Percentiles rank a stretch among this genome's conserved stretches.
phyloP scores from a whole-genome alignment of 1,284 basidiomycete genomes.

The Anthracocystis panici-leucophaei region DNA sequence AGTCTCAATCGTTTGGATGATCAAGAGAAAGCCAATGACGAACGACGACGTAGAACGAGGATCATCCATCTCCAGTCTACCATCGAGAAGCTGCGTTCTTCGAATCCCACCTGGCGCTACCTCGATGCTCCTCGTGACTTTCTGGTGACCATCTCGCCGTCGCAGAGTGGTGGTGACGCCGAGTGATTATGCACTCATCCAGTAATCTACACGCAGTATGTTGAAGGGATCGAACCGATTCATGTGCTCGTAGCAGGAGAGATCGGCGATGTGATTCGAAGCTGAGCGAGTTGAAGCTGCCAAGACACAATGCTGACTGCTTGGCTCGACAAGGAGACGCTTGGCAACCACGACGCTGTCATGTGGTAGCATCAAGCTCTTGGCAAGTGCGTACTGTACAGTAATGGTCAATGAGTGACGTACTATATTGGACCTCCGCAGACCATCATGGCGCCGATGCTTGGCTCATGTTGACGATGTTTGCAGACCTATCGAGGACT shows the following conservation, averaged over 20 bases:
- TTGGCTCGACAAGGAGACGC: background rate
- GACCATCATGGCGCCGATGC: no score
- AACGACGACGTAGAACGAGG: conserved; percentile 22
- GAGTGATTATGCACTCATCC: background rate
- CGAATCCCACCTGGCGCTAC: conserved; percentile 35
- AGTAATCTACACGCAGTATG: background rate
- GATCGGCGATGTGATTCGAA: background rate
- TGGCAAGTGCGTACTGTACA: background rate
- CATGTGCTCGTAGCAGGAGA: no score
- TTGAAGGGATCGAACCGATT: background rate
- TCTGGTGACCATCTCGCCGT: conserved; percentile 33
- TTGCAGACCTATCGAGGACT: background rate
- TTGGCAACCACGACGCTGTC: background rate
- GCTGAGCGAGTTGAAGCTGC: background rate
- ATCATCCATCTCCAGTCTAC: conserved; percentile 30
- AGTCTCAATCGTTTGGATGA: conserved; percentile 29
- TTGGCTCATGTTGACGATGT: no score
- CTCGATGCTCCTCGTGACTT: conserved; percentile 38
- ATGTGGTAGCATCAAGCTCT: conserved; percentile 1
- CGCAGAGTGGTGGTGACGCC: background rate
- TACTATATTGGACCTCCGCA: no score
- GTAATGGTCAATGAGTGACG: no score
- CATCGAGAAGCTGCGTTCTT: conserved; percentile 27
- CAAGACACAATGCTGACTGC: background rate
- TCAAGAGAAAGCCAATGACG: conserved; percentile 30